Evolutionary conservation across 2,329 filamentous ascomycete genomes (phyloP).

Genomic region (Apiospora koreana): DNA sequence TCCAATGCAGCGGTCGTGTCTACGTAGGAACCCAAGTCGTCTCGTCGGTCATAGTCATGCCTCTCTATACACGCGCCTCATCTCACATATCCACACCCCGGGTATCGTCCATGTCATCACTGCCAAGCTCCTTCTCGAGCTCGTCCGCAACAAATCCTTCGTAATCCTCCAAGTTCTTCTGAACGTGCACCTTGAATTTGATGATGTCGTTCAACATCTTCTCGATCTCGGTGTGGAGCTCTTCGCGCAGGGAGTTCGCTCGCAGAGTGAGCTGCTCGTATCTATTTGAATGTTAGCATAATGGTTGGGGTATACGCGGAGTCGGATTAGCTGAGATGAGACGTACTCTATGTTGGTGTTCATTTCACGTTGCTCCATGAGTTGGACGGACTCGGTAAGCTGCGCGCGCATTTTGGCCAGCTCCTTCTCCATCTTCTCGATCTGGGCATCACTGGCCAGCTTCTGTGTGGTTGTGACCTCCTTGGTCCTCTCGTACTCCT

Average conservation of each 20-base stretch:
- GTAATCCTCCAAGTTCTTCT: constrained; percentile 90
- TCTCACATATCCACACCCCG: background rate
- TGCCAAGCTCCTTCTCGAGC: constrained; percentile 81
- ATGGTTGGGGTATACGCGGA: constrained; percentile 8
- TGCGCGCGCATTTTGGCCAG: constrained; percentile 88
- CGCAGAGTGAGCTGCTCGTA: constrained; percentile 90
- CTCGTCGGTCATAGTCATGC: background rate
- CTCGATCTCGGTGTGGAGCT: constrained; percentile 96
- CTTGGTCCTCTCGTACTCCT: constrained; percentile 92
- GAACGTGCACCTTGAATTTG: constrained; percentile 97
- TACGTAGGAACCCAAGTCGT: constrained; percentile 7
- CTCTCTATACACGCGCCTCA: background rate
- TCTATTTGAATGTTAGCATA: constrained; percentile 41
- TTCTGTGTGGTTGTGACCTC: constrained; percentile 86
- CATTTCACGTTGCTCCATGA: constrained; percentile 95
- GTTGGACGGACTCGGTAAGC: constrained; percentile 81
- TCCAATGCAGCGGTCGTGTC: background rate
- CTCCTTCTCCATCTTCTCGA: constrained; percentile 99
- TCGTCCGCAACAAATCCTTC: constrained; percentile 92
- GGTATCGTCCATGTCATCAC: constrained; percentile 48
- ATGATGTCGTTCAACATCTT: constrained; percentile 96
- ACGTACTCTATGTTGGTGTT: constrained; percentile 92
- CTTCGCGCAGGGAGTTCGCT: constrained; percentile 84
- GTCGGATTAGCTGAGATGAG: background rate
- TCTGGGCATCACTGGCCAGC: constrained; percentile 85